Evolutionary conservation across 257 asterid genomes (phyloP).

Genomic region (Voacanga thouarsii): DNA sequence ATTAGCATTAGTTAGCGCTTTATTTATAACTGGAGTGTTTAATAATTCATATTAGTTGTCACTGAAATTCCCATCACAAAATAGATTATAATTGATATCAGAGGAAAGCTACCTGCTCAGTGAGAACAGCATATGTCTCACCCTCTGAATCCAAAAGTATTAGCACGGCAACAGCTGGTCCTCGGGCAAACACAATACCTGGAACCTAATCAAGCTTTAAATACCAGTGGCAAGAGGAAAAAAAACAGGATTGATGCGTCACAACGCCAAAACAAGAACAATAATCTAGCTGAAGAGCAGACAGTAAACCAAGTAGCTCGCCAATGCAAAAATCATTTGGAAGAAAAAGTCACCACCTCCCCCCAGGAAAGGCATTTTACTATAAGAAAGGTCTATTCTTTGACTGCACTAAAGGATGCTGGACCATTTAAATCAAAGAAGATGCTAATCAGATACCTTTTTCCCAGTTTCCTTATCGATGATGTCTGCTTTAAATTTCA

Average conservation of each 20-base stretch:
- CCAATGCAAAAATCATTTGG: background rate
- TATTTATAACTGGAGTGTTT: background rate
- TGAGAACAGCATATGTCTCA: conserved; percentile 82
- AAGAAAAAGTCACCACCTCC: background rate
- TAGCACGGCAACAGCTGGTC: conserved; percentile 94
- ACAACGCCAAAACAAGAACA: conserved; percentile 11
- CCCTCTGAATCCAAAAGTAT: conserved; percentile 83
- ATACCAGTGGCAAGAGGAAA: conserved; percentile 15
- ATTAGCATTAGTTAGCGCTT: conserved; percentile 6
- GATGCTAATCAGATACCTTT: conserved; percentile 38
- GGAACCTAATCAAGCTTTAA: conserved; percentile 59
- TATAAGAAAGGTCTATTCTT: conserved; percentile 3
- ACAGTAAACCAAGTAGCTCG: background rate
- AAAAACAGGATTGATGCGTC: background rate
- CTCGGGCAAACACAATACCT: conserved; percentile 89
- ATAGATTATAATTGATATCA: background rate
- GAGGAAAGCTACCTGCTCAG: conserved; percentile 65
- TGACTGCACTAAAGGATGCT: conserved; percentile 1
- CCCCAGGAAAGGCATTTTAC: background rate
- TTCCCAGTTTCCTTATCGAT: conserved; percentile 68
- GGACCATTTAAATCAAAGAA: conserved; percentile 10
- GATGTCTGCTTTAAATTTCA: conserved; percentile 86
- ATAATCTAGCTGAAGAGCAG: conserved; percentile 3
- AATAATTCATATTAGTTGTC: background rate
- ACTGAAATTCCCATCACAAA: background rate